Base-by-base conservation (phyloP, 371 early-diverging fungal species). In the Apophysomyces sp. region DNA sequence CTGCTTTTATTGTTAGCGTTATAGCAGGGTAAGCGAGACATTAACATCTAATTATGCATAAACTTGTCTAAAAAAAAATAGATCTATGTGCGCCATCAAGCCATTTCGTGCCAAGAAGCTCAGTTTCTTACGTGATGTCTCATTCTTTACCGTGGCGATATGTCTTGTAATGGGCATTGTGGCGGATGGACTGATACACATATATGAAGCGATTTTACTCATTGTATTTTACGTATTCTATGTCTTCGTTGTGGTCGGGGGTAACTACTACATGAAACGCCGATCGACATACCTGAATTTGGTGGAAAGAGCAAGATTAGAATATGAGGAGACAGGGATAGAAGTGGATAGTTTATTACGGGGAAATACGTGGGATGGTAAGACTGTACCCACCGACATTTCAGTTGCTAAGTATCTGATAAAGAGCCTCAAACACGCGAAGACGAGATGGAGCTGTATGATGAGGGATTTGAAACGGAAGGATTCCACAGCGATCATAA, bases 1-100 rank as follows among this genome's bases (percentile, higher is more conserved):
- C 92, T 0, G 80, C 88, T 15, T 93, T 92, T 61, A 89, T 92
- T 41, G 79, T 86, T 7, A 84, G 87, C 51, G 83, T 93, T 2
- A 91, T 93, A 4, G 83, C 87, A 49, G 91, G 80, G 80, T 73
- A 68, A 67, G 53, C 11, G 21, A 18, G 21, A 34, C 16, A 28
- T 41, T 51, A 26, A 28, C 15, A 21, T 34, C 51, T 53, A 13
- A 37, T 57, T 29, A 27, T 52, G 7, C 49, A 2, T 54, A 15
- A n/a, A 32, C 27, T 29, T 2, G 40, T 24, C 3, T 29, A 32
- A 16, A 37, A 34, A 36, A 8, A 13, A 6, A n/a, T 67, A 80
- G 93, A 57, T 81, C 86, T 4, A 90, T 92, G 81, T 88, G 90
- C 15, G 81, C 90, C 6, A 73, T 86, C 39, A 79, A 86, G 21